Evolutionary conservation across 805 yeast species (phyloP), one percentile per base, ranked within the genome.

Genomic region (Nakazawaea sp.): DNA sequence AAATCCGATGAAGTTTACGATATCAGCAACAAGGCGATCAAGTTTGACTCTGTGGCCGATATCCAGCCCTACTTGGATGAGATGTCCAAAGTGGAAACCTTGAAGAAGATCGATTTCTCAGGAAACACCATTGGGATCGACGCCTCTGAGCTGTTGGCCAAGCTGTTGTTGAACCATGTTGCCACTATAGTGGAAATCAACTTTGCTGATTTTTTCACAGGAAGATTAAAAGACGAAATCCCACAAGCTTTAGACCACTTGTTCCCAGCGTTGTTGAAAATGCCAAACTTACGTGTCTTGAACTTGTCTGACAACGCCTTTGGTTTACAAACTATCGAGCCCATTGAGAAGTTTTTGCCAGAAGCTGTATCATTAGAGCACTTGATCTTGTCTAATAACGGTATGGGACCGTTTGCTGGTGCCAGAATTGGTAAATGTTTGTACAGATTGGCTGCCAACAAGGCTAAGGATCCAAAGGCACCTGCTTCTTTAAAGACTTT

Each of bases 381-480:
- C 56, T 72, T 92, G 58, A 79, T 86, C 47, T 68, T 92, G 44
- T 81, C 96, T 32, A 92, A 92, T 62, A 92, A 92, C 58, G 99
- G 99, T 39, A 81, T 92, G 78, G 99, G 99, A 25, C 99, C 99
- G 18, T 83, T 83, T 56, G 95, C 97, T 1, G 98, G 99, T 50
- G 81, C 90, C 40, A 75, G 95, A 56, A 84, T 92, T 44, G 99
- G 97, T 43, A 77, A 78, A 50, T 85, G 96, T 4, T 72, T 92
- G 32, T 85, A 68, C 62, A 70, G 72, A 48, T 70, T 90, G 45
- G 77, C 92, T 16, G 58, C 57, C 35, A 80, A 78, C 40, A 88
- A 88, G 61, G 57, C 65, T 45, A 58, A 58, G 33, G 55, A 58
- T n/a, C 50, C 55, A 21, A 61, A 62, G 29, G 65, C 71, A 17